Evolutionary conservation across 257 asterid species (phyloP), one percentile per base, ranked within the genome.

Genomic region (Gynochthodes officinalis): DNA sequence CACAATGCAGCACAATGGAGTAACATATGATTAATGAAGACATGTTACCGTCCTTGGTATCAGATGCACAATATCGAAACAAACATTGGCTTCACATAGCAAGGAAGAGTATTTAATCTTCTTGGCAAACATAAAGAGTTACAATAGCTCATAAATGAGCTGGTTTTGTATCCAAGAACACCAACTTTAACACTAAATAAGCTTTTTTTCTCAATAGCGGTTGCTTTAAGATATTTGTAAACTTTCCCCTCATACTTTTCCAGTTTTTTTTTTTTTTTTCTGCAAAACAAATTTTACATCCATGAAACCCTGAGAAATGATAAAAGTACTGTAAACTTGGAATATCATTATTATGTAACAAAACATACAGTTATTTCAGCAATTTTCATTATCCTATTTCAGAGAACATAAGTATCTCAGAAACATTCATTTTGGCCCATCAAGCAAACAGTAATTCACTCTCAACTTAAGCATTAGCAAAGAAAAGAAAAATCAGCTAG

Each of bases 1-100:
- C 5, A 61, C 46, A 21, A 0, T 4, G 14, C 4, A 1, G 53
- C 21, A 9, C 30, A 16, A 43, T 33, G 48, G 6, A 35, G 7
- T 32, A 12, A 65, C 3, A 67, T 59, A 46, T 6, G 44, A 19
- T 8, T 32, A 19, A 33, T 15, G 32, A 49, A 60, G 21, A 37
- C 16, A 15, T 16, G 61, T 43, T 42, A 60, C 21, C 27, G 13
- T 50, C 43, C 23, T n/a, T 9, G 42, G 0, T 27, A 5, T 54
- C 27, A 32, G 5, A 37, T 50, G 48, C 28, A 23, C 48, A 50
- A 43, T 10, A n/a, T 73, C 32, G 37, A 18, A 63, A 50, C 40
- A 61, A 63, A 61, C 23, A n/a, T 37, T 49, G 33, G 75, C 62
- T 60, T 30, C 76, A 13, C 69, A 32, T 21, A 42, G 8, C 42